Percentiles rank a stretch among this genome's conserved stretches.
These are phyloP conservation scores for Malassezia sympodialis DNA, from an alignment of 1,284 basidiomycete genomes.

Conservation along the genomic window DNA sequence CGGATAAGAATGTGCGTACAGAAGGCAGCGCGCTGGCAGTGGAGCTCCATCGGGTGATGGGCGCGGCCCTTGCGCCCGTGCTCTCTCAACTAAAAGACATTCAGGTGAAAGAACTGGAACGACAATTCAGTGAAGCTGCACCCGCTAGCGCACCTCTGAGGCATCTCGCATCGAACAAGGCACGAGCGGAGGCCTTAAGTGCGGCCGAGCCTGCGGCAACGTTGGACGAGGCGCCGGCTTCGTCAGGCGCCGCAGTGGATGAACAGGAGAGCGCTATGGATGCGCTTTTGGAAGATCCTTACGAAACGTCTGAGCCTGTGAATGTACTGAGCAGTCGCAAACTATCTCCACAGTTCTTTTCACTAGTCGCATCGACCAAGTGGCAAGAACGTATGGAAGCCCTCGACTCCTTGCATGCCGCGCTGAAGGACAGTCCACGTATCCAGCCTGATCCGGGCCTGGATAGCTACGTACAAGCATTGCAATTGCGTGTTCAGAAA, in stretches of 20 bases:
- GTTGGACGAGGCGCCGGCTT: background rate
- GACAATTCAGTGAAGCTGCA: constrained; percentile 70
- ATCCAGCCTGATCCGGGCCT: constrained; percentile 63
- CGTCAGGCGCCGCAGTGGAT: background rate
- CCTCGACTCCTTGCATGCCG: constrained; percentile 68
- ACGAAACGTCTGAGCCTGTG: constrained; percentile 70
- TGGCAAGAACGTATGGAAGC: constrained; percentile 92
- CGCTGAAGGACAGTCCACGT: constrained; percentile 63
- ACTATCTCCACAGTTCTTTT: constrained; percentile 40
- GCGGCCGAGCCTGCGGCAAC: background rate
- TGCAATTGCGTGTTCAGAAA: constrained; percentile 70
- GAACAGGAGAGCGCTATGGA: constrained; percentile 29
- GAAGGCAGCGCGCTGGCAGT: constrained; percentile 73
- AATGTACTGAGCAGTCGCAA: constrained; percentile 65
- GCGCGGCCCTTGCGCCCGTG: constrained; percentile 73
- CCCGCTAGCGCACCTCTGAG: constrained; percentile 68
- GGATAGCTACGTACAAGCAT: constrained; percentile 62
- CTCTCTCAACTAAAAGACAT: constrained; percentile 90
- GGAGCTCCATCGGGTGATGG: constrained; percentile 76
- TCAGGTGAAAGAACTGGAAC: constrained; percentile 91
- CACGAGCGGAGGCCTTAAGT: constrained; percentile 15
- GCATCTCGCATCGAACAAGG: constrained; percentile 64
- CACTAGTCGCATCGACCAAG: constrained; percentile 72
- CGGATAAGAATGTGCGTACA: constrained; percentile 87
- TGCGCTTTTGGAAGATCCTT: constrained; percentile 58